Conservation (phyloP, 1,284 basidiomycete species). For the Boletus calvinii region DNA sequence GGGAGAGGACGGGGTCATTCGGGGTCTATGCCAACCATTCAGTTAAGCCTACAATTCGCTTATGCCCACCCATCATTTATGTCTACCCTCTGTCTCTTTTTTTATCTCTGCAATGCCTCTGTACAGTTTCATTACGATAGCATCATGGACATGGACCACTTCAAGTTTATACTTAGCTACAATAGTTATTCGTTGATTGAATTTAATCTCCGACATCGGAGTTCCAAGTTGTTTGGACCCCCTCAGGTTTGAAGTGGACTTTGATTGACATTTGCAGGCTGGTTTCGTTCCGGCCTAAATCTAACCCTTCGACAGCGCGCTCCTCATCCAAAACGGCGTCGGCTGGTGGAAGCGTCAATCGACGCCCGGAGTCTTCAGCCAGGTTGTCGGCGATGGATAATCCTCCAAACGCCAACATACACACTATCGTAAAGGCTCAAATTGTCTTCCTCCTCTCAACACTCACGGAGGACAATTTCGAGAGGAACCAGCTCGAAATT, state of each 20-base stretch:
- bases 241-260: constrained; percentile 16
- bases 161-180: too few relatives aligned
- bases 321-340: constrained; percentile 65
- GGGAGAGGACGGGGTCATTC: not conserved
- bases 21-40: not conserved
- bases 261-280: constrained; percentile 33
- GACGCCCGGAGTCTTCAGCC: constrained; percentile 76
- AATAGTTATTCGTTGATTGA: not conserved
- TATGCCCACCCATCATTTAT: not conserved
- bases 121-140: constrained; percentile 6
- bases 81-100: too few relatives aligned
- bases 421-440: constrained; percentile 83
- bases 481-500: constrained; percentile 88
- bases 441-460: constrained; percentile 94
- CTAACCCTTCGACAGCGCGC: constrained; percentile 25
- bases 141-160: not conserved
- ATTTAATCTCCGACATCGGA: constrained; percentile 25
- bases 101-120: constrained; percentile 1
- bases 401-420: constrained; percentile 52
- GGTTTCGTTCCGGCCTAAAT: constrained; percentile 34
- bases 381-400: constrained; percentile 47
- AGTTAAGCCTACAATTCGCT: not conserved
- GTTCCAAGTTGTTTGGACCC: constrained; percentile 17
- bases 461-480: constrained; percentile 92
- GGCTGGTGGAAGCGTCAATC: constrained; percentile 65